Conservation (phyloP, 2,329 filamentous ascomycete genomes). For the Exophiala xenobiotica region DNA sequence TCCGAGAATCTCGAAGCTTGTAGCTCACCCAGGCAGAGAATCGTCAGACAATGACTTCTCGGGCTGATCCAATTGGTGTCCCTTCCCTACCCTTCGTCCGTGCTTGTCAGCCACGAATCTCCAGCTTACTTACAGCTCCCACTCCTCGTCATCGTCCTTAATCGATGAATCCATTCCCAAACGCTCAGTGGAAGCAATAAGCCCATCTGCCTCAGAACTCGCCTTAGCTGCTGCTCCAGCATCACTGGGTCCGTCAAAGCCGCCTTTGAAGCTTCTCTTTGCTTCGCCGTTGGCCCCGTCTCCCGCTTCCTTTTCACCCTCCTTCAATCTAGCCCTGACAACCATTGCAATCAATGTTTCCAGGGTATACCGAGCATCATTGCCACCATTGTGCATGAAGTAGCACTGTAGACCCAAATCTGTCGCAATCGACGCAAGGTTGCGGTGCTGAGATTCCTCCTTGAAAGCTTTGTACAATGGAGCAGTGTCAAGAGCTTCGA, state of each 20-base stretch:
- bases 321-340: slow-evolving; percentile 37
- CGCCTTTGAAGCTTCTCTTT: neutral
- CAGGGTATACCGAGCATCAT: slow-evolving; percentile 79
- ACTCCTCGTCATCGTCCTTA: neutral
- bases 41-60: no score
- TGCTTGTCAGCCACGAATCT: no score
- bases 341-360: slow-evolving; percentile 68
- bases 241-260: neutral
- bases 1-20: no score
- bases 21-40: no score
- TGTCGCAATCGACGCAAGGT: slow-evolving; percentile 62
- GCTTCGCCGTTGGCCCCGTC: neutral
- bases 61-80: no score
- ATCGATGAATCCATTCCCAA: neutral
- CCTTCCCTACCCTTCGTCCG: no score
- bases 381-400: slow-evolving; percentile 81
- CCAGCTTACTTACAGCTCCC: neutral
- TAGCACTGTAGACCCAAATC: slow-evolving; percentile 63
- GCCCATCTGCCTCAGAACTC: no score
- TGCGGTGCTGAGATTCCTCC: slow-evolving; percentile 42
- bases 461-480: slow-evolving; percentile 66
- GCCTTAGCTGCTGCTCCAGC: neutral
- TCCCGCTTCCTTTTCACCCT: slow-evolving; percentile 19
- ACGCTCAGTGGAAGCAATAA: neutral
- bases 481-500: slow-evolving; percentile 71